A percentile compares a stretch with the other conserved stretches of the same genome.
Evolutionary conservation across 306 rosid genomes (phyloP).

Genomic region (Castanopsis chinensis): DNA sequence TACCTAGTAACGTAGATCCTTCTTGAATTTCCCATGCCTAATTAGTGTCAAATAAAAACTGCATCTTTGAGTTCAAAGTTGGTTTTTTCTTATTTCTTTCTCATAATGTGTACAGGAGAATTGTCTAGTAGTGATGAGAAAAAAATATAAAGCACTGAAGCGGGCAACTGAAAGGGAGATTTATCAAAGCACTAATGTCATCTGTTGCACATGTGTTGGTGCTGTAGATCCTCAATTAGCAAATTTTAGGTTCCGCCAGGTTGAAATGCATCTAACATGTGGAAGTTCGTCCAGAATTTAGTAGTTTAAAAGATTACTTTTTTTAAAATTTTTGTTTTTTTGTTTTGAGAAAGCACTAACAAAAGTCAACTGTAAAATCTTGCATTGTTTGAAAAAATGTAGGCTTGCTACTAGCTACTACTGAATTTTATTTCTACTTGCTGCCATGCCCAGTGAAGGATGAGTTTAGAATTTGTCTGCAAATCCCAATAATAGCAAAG

Average conservation of each 20-base stretch:
- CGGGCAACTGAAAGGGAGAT: slow-evolving; percentile 99
- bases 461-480: no score
- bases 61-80: not conserved
- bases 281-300: not conserved
- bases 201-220: slow-evolving; percentile 98
- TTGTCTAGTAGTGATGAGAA: slow-evolving; percentile 98
- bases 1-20: no score
- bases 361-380: no score
- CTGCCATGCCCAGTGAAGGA: no score
- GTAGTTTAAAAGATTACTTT: slow-evolving; percentile 25
- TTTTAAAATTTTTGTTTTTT: not conserved
- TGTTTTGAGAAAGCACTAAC: no score
- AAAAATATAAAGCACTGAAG: slow-evolving; percentile 93
- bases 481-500: no score
- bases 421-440: no score
- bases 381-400: no score
- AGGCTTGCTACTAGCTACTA: no score
- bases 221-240: slow-evolving; percentile 98
- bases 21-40: not conserved
- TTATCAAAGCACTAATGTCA: slow-evolving; percentile 99
- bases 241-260: slow-evolving; percentile 99
- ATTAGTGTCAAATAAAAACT: not conserved
- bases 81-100: not conserved
- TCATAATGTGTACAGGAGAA: slow-evolving; percentile 57
- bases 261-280: slow-evolving; percentile 33